Conservation (phyloP, 768 basidiomycete genomes). For the Leccinum imitatum region DNA sequence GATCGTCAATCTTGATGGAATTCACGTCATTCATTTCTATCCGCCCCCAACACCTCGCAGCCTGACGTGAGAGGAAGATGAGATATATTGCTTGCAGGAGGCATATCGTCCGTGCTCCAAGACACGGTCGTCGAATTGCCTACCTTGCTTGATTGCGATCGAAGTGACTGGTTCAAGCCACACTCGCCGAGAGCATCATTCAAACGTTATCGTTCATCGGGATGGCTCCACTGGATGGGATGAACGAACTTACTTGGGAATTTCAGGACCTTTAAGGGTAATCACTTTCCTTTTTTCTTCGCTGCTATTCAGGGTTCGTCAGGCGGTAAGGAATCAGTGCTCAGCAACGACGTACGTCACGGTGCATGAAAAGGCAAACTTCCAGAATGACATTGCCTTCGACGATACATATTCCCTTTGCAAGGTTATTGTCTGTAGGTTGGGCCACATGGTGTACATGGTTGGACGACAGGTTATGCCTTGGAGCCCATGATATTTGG, state of each 20-base stretch:
- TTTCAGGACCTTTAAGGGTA: background rate
- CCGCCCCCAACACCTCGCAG: background rate
- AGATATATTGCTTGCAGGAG: background rate
- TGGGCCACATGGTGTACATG: background rate
- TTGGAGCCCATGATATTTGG: background rate
- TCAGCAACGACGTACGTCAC: background rate
- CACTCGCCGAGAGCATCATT: no score
- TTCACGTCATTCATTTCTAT: background rate
- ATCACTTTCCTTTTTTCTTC: background rate
- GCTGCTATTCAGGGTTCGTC: background rate
- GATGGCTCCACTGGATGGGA: no score
- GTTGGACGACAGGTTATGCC: background rate
- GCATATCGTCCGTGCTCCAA: no score
- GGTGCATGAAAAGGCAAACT: background rate
- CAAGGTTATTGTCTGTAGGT: background rate
- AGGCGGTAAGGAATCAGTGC: no score
- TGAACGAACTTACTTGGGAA: background rate
- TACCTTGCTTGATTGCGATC: no score
- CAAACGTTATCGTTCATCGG: no score
- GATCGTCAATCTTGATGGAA: background rate
- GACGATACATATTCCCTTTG: background rate
- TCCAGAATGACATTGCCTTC: background rate
- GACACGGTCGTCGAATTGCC: no score
- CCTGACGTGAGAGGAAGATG: background rate
- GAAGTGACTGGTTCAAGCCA: no score